Evolutionary conservation across 495 filamentous ascomycete species (phyloP), one percentile per base, ranked within the genome.

Genomic region (Lasiosphaeris hirsuta): DNA sequence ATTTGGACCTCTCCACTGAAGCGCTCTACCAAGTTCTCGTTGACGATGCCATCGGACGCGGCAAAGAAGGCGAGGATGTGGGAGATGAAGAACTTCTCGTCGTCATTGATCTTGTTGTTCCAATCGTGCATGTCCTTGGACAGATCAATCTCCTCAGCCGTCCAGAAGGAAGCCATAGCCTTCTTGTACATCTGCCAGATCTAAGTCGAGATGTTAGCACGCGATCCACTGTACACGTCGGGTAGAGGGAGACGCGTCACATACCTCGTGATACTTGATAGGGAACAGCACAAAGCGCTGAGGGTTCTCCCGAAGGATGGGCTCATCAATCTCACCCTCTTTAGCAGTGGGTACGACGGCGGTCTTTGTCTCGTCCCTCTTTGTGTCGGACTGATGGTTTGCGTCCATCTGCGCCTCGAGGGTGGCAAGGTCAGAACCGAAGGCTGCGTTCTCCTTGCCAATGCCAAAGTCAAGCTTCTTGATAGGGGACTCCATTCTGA

Each of bases 151-250:
- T 98, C 94, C 72, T 98, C 94, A 54, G 94, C 94, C 51, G 95
- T 97, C 94, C 94, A 98, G 85, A 98, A 98, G 38, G 95, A 97
- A 19, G 94, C 94, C 75, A 97, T 93, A 64, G 95, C 95, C 79
- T 98, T 97, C 87, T 98, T 98, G 84, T 98, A 98, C 93, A 98
- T 97, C 75, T 97, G 95, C 94, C 94, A 98, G 78, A 98, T 93
- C 94, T 93, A 65, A 69, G 33, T 53, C 37, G 52, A 13, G 10
- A 1, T 18, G 59, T 68, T 55, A 74, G 61, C 40, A 50, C 67
- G 59, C 63, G 60, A 64, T 63, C 73, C 81, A 88, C 80, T 87
- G 84, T 81, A 89, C 89, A 84, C 85, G 86, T 82, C 68, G 76
- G 63, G 60, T 63, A 58, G 52, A 62, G 46, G 33, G 35, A 51